A percentile compares a stretch with the other conserved stretches of the same genome.
These are phyloP conservation scores for Saposhnikovia divaricata DNA, from an alignment of 129 eudicot species.

Conservation along the genomic window DNA sequence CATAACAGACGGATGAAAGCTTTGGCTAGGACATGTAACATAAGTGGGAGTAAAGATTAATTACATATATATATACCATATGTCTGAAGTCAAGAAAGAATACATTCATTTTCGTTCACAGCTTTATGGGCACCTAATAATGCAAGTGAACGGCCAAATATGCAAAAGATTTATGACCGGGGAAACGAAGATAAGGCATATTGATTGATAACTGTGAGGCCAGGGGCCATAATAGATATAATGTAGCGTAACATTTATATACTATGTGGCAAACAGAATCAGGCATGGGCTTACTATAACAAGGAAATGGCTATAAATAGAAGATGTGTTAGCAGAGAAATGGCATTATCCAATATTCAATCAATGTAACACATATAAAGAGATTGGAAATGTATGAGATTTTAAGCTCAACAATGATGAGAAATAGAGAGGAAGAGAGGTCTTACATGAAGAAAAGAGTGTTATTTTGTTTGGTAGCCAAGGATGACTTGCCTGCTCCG, in stretches of 20 bases:
- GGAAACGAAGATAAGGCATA: constrained; percentile 3
- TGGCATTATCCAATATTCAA: constrained; percentile 4
- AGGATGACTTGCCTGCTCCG: constrained; percentile 28
- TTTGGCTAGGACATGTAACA: neutral
- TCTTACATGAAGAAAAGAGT: constrained; percentile 21
- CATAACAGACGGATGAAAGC: neutral
- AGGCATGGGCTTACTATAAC: neutral
- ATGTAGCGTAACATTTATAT: neutral
- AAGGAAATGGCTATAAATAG: constrained; percentile 9
- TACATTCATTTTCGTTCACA: constrained; percentile 8
- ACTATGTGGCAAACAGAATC: constrained; percentile 4
- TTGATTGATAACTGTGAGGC: neutral
- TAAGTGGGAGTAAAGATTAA: neutral
- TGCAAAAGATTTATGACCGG: neutral
- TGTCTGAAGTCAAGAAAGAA: neutral
- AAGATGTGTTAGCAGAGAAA: neutral
- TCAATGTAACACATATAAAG: neutral
- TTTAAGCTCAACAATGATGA: neutral
- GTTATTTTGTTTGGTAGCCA: constrained; percentile 23
- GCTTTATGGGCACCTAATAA: constrained; percentile 15
- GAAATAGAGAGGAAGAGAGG: constrained; percentile 7
- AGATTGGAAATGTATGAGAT: neutral
- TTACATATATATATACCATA: too few relatives aligned
- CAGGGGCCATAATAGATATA: neutral
- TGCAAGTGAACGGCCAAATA: constrained; percentile 13